Evolutionary conservation across 2,329 filamentous ascomycete species (phyloP), one percentile per base, ranked within the genome.

Genomic region (Fusarium pseudoanthophilum): DNA sequence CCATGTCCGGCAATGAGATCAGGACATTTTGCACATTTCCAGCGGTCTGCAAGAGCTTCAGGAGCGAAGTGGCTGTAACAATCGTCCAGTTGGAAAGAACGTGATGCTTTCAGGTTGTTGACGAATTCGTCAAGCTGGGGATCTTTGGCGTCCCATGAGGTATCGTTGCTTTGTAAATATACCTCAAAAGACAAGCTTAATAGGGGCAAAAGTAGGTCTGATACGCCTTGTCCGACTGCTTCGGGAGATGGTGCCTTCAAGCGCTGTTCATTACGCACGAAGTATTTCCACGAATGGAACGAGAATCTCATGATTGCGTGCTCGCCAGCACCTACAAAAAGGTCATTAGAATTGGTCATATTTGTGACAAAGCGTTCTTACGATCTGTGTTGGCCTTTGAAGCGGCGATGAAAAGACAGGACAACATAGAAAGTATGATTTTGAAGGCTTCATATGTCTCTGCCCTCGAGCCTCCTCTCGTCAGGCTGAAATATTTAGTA

Each of bases 311-410:
- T 36, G 8, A 36, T 36, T 18, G 1, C 34, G 3, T 10, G 18
- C 16, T 36, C 34, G 4, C 34, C 34, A 36, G 14, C 40, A 42
- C 1, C 40, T 42, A 1, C 6, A 4, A 1, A 4, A 6, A 10
- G 1, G 8, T 9, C 10, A 2, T 46, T 46, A 46, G 43, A 18
- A 4, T 28, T 2, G 0, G 43, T 1, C 1, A 21, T 28, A 2
- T 2, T 6, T 10, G 18, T 3, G 18, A 9, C 1, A 3, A 11
- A 7, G 1, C 4, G 11, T 4, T 28, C 43, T 28, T 28, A 48
- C 45, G 5, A 28, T 28, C 4, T 3, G 1, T 28, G 5, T 8
- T 21, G 3, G 26, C 26, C 13, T 48, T 28, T 7, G 14, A 0
- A 11, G 20, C 13, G 3, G 20, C 9, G 16, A 5, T 48, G 3